Evolutionary conservation across 805 yeast genomes (phyloP).

Genomic region (Metschnikowia lochheadii): DNA sequence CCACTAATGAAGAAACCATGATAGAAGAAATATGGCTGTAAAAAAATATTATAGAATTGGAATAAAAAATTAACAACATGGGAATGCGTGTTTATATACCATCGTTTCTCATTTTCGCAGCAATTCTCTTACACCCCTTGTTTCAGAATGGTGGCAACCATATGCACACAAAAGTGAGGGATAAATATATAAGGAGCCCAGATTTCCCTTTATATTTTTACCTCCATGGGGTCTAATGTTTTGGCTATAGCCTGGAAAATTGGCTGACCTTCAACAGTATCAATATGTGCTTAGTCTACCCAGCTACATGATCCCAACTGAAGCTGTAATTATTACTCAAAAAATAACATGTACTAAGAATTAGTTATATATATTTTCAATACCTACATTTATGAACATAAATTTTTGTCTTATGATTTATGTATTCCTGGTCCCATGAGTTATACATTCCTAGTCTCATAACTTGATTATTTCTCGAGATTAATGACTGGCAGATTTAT

Average conservation of each 20-base stretch:
- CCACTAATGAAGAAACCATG: no score
- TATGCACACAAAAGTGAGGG: not conserved
- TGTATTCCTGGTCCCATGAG: no score
- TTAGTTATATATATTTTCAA: not conserved
- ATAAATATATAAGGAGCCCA: not conserved
- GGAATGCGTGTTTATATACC: not conserved
- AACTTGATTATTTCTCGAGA: no score
- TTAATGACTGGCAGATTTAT: no score
- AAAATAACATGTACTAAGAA: not conserved
- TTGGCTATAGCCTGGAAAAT: constrained; percentile 7
- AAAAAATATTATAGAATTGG: no score
- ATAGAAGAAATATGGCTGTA: no score
- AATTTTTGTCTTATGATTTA: no score
- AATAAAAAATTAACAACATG: not conserved
- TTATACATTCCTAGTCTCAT: no score
- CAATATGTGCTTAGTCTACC: constrained; percentile 3
- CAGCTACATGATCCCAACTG: not conserved
- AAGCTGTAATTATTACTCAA: no score
- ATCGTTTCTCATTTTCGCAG: not conserved
- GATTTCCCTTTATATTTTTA: not conserved
- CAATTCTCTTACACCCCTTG: constrained; percentile 2
- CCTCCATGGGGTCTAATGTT: constrained; percentile 8
- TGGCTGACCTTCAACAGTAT: constrained; percentile 8
- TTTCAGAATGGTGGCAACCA: not conserved
- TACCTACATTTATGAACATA: no score